A percentile compares a stretch with the other conserved stretches of the same genome.
phyloP scores from a whole-genome alignment of 495 filamentous ascomycete species.

The Bacidia gigantensis region DNA sequence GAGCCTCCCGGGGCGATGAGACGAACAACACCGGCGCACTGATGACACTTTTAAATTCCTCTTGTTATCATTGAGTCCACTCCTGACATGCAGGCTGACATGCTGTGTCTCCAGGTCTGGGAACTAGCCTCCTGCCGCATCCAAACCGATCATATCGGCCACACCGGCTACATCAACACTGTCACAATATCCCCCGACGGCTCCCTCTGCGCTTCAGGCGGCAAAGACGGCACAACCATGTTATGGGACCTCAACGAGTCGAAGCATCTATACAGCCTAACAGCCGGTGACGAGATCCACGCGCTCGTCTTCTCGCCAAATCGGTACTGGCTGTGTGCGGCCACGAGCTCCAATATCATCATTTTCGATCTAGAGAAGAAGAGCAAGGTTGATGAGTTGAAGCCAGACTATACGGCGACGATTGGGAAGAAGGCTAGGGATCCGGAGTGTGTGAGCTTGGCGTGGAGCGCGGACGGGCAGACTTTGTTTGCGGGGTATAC shows the following conservation, averaged over 20 bases:
- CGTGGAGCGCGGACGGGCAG: constrained; percentile 96
- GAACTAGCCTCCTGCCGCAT: constrained; percentile 98
- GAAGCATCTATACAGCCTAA: constrained; percentile 99
- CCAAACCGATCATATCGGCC: constrained; percentile 99
- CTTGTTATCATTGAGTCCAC: not conserved
- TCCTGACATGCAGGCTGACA: constrained; percentile 1
- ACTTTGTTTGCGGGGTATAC: constrained; percentile 99
- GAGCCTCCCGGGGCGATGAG: constrained; percentile 88
- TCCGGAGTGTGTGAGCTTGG: constrained; percentile 93
- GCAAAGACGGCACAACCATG: constrained; percentile 99
- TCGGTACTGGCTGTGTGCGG: constrained; percentile 99
- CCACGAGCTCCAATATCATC: constrained; percentile 92
- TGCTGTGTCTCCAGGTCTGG: constrained; percentile 59
- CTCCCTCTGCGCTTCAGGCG: constrained; percentile 96
- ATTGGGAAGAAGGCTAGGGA: constrained; percentile 98
- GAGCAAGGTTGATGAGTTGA: constrained; percentile 99
- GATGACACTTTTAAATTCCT: constrained; percentile 37
- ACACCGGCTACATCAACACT: constrained; percentile 99
- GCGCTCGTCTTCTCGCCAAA: constrained; percentile 99
- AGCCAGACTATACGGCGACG: constrained; percentile 79
- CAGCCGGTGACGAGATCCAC: constrained; percentile 99
- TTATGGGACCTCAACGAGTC: constrained; percentile 99
- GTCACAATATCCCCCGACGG: constrained; percentile 99
- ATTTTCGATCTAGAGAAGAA: constrained; percentile 99
- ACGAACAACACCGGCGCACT: constrained; percentile 87